These are phyloP conservation scores for Pythium pyrilobum DNA, from an alignment of 352 stramenopile species.

Conservation along the genomic window DNA sequence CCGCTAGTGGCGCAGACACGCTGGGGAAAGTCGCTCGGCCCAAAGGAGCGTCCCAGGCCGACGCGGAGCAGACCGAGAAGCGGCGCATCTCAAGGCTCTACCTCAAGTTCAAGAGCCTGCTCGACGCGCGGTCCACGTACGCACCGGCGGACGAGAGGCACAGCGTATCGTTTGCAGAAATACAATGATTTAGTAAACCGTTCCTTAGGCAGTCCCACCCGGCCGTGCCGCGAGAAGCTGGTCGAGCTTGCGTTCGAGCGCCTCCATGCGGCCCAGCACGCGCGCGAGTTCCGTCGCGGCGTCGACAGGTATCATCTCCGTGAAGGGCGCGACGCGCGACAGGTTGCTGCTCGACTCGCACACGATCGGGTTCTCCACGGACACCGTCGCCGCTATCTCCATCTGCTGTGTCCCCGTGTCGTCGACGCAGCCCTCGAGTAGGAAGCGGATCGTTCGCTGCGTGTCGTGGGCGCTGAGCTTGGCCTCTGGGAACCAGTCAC, in stretches of 20 bases:
- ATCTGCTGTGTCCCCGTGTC: background rate
- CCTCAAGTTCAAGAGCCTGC: conserved; percentile 45
- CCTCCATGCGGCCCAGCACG: conserved; percentile 2
- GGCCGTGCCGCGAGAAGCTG: conserved; percentile 9
- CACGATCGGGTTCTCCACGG: no score
- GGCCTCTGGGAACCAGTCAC: conserved; percentile 8
- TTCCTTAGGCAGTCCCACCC: no score
- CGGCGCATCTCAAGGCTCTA: conserved; percentile 57
- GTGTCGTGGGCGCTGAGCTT: conserved; percentile 6
- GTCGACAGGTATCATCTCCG: background rate
- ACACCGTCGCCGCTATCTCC: background rate
- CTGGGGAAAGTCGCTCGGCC: no score
- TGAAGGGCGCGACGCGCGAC: no score
- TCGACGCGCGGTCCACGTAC: conserved; percentile 48
- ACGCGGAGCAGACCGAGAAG: conserved; percentile 49
- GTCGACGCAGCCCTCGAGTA: conserved; percentile 2
- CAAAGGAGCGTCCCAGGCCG: no score
- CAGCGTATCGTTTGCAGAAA: no score
- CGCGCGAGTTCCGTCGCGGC: background rate
- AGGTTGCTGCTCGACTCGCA: no score
- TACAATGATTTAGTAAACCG: no score
- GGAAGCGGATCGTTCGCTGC: conserved; percentile 11
- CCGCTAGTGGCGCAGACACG: no score
- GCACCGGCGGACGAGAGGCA: conserved; percentile 14
- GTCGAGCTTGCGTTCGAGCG: conserved; percentile 22